Conservation (phyloP, 768 basidiomycete genomes). For the Russula virescens region DNA sequence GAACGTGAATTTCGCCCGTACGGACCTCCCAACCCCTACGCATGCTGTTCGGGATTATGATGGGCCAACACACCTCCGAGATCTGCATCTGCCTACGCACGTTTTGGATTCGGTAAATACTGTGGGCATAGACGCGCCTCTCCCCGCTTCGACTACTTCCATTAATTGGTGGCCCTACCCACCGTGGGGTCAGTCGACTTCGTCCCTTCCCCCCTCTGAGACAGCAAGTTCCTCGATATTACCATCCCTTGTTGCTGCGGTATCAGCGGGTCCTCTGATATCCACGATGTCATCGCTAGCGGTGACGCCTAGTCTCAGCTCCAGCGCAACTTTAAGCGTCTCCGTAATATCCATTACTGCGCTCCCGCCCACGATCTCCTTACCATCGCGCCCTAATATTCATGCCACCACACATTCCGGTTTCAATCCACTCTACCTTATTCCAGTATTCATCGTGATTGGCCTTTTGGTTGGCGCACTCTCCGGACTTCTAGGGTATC, state of each 20-base stretch:
- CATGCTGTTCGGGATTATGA: not conserved
- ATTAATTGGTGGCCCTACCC: conserved; percentile 35
- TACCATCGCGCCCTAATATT: conserved; percentile 14
- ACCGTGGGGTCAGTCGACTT: conserved; percentile 26
- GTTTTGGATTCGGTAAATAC: not conserved
- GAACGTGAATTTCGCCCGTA: conserved; percentile 11
- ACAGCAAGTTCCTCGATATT: not conserved
- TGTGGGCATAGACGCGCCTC: not conserved
- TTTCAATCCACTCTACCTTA: conserved; percentile 30
- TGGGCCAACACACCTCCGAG: not conserved
- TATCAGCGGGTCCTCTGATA: not conserved
- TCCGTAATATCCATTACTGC: conserved; percentile 26
- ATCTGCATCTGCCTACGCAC: not conserved
- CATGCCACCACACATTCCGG: not conserved
- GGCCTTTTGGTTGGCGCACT: conserved; percentile 28
- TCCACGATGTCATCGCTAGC: not conserved
- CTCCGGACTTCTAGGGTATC: conserved; percentile 25
- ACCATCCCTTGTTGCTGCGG: not conserved
- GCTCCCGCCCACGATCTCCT: conserved; percentile 26
- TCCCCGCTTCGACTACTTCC: conserved; percentile 6
- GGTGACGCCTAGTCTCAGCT: not conserved
- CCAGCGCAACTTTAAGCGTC: conserved; percentile 10
- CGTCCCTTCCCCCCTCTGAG: not conserved
- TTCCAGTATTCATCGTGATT: conserved; percentile 29
- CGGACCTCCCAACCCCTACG: not conserved